These are phyloP conservation scores for Penstemon barbatus DNA, from an alignment of 257 asterid species.

Conservation along the genomic window DNA sequence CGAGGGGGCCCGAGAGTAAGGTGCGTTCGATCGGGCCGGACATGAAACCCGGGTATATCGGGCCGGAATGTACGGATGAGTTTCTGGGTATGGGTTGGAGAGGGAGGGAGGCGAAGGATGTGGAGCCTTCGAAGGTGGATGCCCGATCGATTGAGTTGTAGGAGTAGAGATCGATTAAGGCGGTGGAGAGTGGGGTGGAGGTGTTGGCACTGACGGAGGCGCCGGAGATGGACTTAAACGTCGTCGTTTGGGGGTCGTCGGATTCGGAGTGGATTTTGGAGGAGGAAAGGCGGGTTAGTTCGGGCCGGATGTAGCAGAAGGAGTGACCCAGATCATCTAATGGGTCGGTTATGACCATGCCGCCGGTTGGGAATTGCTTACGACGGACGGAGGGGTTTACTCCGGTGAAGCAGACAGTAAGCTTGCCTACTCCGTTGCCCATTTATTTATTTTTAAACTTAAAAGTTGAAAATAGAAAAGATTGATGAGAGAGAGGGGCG, in stretches of 20 bases:
- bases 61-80: constrained; percentile 57
- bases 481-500: neutral
- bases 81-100: constrained; percentile 81
- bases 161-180: constrained; percentile 59
- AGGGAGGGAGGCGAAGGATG: constrained; percentile 80
- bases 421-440: constrained; percentile 97
- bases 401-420: constrained; percentile 74
- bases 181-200: constrained; percentile 88
- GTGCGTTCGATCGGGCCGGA: constrained; percentile 78
- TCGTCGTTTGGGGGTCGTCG: constrained; percentile 48
- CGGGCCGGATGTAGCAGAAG: constrained; percentile 83
- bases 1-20: constrained; percentile 86
- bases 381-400: constrained; percentile 45
- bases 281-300: constrained; percentile 47
- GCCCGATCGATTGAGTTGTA: constrained; percentile 64
- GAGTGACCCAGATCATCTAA: constrained; percentile 94
- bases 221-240: constrained; percentile 81
- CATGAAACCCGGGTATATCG: constrained; percentile 8
- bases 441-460: constrained; percentile 27
- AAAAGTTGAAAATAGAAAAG: neutral
- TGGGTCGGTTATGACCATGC: constrained; percentile 61
- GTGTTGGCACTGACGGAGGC: constrained; percentile 94
- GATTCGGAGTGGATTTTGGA: constrained; percentile 66
- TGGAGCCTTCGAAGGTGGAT: constrained; percentile 85
- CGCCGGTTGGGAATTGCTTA: constrained; percentile 34